Evolutionary conservation across 352 stramenopile genomes (phyloP), one percentile per base, ranked within the genome.

Genomic region (Globisporangium splendens): DNA sequence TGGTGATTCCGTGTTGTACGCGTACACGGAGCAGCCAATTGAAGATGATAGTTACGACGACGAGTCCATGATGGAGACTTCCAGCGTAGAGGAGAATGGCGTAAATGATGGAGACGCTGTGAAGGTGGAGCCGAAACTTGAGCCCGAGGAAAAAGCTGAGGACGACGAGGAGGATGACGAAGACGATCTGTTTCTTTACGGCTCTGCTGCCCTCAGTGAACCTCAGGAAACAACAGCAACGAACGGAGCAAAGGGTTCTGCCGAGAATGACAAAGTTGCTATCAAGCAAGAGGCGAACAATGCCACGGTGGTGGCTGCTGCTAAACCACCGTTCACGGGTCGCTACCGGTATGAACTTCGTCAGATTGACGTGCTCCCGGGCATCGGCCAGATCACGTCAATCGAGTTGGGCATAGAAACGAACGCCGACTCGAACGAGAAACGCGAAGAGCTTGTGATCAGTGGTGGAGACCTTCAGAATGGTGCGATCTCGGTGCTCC

Each of bases 371-470:
- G 61, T 83, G 8, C 60, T 95, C 8, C 72, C 83, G 7, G 78
- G 79, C 43, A 83, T 95, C 20, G 86, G 86, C 17, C 86, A 91
- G 63, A 88, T 95, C 54, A 92, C 86, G 1, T 89, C 83, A 15
- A 88, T 93, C 53, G 83, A 95, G 28, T 62, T 95, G 18, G 86
- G 85, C 11, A 60, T 90, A 14, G 82, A 92, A 60, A 79, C 80
- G 24, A 91, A 86, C 43, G 74, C 67, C 0, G 86, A 95, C 52
- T 90, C 78, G 17, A 89, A 87, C 38, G 86, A 91, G 48, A 80
- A 85, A 13, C 77, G 79, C 0, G 86, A 95, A 41, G 79, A 93
- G 53, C 70, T 95, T 33, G 83, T 95, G 10, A 77, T 91, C 8
- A 88, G 83, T 56, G 86, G 83, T 41, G 86, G 86, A 6, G 85